Conservation (phyloP, 805 yeast genomes). For the Sugiyamaella lignohabitans region DNA sequence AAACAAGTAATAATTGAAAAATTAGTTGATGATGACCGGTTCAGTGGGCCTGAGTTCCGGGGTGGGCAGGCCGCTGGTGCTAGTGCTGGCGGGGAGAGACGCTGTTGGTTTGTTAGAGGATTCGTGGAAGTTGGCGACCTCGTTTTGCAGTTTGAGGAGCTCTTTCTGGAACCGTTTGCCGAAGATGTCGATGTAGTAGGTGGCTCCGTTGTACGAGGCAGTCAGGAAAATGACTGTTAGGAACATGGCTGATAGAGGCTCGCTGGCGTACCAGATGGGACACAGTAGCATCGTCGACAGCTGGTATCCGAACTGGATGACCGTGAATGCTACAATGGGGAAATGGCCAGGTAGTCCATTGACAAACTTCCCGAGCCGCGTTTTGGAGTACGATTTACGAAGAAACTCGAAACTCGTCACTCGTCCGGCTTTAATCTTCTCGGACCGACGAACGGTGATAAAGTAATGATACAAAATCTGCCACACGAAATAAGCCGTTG, state of each 20-base stretch:
- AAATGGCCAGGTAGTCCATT: slow-evolving; percentile 75
- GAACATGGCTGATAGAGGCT: slow-evolving; percentile 59
- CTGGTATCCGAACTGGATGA: slow-evolving; percentile 84
- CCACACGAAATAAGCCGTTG: slow-evolving; percentile 81
- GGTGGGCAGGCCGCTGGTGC: background rate
- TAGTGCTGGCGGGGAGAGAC: background rate
- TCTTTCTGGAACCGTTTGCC: slow-evolving; percentile 88
- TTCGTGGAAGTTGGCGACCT: slow-evolving; percentile 57
- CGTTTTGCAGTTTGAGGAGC: slow-evolving; percentile 60
- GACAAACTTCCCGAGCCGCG: slow-evolving; percentile 66
- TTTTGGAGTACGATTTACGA: slow-evolving; percentile 61
- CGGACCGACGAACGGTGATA: slow-evolving; percentile 72
- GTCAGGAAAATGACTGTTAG: slow-evolving; percentile 64
- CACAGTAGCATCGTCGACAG: slow-evolving; percentile 79
- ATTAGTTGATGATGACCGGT: background rate
- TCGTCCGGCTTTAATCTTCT: slow-evolving; percentile 77
- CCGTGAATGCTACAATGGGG: slow-evolving; percentile 81
- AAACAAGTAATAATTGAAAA: background rate
- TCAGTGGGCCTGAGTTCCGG: slow-evolving; percentile 1
- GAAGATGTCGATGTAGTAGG: slow-evolving; percentile 85
- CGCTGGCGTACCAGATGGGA: slow-evolving; percentile 78
- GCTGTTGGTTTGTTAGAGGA: background rate
- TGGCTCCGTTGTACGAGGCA: slow-evolving; percentile 91
- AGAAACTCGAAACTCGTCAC: slow-evolving; percentile 84
- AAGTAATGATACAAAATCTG: slow-evolving; percentile 86